A percentile compares a stretch with the other conserved stretches of the same genome.
These are phyloP conservation scores for Cryomyces minteri DNA, from an alignment of 495 filamentous ascomycete genomes.

Conservation along the genomic window DNA sequence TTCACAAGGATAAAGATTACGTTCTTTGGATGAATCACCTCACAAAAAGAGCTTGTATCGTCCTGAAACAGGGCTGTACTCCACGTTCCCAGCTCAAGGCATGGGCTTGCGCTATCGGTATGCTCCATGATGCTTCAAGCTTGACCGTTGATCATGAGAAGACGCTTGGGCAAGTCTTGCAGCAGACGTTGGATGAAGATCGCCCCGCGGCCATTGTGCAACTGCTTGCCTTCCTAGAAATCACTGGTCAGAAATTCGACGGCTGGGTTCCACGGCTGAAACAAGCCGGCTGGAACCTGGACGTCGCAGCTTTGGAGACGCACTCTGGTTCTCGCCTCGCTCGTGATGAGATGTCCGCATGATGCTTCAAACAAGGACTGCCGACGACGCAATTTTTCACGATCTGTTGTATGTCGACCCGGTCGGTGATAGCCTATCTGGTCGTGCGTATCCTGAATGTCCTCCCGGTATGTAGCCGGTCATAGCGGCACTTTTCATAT, in stretches of 20 bases:
- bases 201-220: not conserved
- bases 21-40: slow-evolving; percentile 32
- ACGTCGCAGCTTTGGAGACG: slow-evolving; percentile 40
- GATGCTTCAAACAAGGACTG: no score
- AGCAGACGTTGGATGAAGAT: not conserved
- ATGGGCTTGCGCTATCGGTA: slow-evolving; percentile 55
- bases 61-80: slow-evolving; percentile 40
- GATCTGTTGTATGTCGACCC: no score
- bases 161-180: slow-evolving; percentile 10
- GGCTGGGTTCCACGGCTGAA: slow-evolving; percentile 22
- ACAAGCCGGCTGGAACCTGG: slow-evolving; percentile 40
- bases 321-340: slow-evolving; percentile 8
- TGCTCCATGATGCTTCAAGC: slow-evolving; percentile 20
- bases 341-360: no score
- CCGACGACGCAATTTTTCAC: no score
- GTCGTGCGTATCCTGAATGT: no score
- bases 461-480: no score
- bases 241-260: slow-evolving; percentile 16
- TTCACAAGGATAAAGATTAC: slow-evolving; percentile 33
- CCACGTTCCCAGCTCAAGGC: slow-evolving; percentile 39
- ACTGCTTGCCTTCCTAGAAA: not conserved
- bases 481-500: no score
- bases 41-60: slow-evolving; percentile 32
- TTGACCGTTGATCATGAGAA: slow-evolving; percentile 6
- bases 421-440: no score